Conservation (phyloP, 306 rosid species). For the Malus sieversii region DNA sequence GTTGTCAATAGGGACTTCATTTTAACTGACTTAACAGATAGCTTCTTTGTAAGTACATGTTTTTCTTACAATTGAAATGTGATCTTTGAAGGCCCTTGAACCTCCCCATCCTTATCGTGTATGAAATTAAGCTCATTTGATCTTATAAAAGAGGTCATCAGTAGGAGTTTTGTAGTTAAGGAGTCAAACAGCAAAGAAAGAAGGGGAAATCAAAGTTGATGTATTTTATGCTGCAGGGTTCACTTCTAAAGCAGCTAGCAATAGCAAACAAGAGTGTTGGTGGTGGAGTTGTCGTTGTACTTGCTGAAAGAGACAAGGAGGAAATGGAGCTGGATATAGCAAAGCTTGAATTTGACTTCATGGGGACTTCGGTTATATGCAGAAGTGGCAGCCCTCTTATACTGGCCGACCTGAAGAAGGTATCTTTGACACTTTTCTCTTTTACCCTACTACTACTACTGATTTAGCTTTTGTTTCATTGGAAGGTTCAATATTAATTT, state of each 20-base stretch:
- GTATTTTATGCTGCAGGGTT: conserved; percentile 46
- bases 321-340: conserved; percentile 96
- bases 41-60: background rate
- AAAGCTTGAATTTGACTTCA: conserved; percentile 90
- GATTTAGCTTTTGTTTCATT: conserved; percentile 3
- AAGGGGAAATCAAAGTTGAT: conserved; percentile 10
- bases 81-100: background rate
- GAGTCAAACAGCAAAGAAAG: conserved; percentile 2
- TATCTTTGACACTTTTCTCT: conserved; percentile 9
- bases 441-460: background rate
- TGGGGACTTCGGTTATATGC: conserved; percentile 96
- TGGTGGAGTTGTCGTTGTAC: conserved; percentile 91
- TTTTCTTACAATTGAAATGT: background rate
- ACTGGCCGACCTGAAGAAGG: conserved; percentile 93
- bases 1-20: background rate
- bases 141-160: background rate
- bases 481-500: background rate
- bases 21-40: background rate
- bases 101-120: background rate
- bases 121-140: background rate
- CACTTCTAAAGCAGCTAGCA: conserved; percentile 93
- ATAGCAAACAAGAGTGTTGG: conserved; percentile 93
- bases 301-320: conserved; percentile 98
- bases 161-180: background rate
- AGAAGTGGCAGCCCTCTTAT: conserved; percentile 99